Evolutionary conservation across 257 asterid species (phyloP).

Genomic region (Thymus quinquecostatus): DNA sequence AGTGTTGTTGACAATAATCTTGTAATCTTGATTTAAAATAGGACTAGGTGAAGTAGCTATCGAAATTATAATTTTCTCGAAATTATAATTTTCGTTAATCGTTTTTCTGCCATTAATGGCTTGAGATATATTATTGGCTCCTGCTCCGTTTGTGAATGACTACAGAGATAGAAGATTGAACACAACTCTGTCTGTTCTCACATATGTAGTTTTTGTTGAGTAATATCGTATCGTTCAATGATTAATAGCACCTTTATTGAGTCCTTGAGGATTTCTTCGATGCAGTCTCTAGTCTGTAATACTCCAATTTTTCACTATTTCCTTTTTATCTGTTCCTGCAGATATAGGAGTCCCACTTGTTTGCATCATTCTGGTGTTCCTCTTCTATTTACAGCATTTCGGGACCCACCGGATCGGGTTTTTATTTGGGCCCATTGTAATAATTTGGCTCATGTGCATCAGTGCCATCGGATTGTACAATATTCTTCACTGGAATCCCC

Average conservation of each 20-base stretch:
- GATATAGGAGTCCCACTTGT: slow-evolving; percentile 91
- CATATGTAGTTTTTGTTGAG: background rate
- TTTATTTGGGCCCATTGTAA: slow-evolving; percentile 87
- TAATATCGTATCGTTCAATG: background rate
- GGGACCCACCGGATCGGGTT: slow-evolving; percentile 92
- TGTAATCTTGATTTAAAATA: background rate
- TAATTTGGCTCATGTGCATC: slow-evolving; percentile 91
- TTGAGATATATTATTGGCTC: background rate
- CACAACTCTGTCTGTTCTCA: background rate
- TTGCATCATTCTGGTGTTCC: slow-evolving; percentile 71
- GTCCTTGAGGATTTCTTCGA: background rate
- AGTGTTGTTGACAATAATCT: background rate
- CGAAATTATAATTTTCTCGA: background rate
- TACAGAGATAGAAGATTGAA: background rate
- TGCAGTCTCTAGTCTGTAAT: background rate
- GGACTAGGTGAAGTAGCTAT: background rate
- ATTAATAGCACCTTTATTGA: background rate
- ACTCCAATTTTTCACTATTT: no score
- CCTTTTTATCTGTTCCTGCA: slow-evolving; percentile 32
- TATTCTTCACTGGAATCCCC: slow-evolving; percentile 82
- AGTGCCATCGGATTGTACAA: slow-evolving; percentile 90
- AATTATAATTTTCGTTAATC: background rate
- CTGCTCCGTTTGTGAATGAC: background rate
- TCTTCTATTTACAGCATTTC: slow-evolving; percentile 81
- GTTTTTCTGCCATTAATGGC: background rate